These are phyloP conservation scores for Aspergillus ochraceoroseus DNA, from an alignment of 2,329 filamentous ascomycete species.

Conservation along the genomic window DNA sequence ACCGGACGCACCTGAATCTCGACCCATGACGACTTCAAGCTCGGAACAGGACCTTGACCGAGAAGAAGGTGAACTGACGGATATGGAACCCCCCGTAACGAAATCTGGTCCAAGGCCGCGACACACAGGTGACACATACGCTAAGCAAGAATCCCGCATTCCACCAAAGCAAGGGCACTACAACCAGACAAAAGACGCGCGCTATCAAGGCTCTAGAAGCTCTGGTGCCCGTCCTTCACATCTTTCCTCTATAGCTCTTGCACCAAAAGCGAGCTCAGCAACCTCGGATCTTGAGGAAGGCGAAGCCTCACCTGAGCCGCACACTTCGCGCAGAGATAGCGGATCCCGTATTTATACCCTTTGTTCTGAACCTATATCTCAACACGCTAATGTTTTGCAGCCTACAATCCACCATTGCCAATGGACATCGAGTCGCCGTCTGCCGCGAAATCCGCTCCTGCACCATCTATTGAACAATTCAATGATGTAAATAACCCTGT, in stretches of 20 bases:
- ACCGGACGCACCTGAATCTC: slow-evolving; percentile 12
- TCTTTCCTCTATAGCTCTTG: neutral
- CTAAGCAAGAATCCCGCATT: neutral
- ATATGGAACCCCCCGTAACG: slow-evolving; percentile 50
- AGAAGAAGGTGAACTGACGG: slow-evolving; percentile 75
- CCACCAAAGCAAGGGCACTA: neutral
- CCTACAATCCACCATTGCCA: slow-evolving; percentile 34
- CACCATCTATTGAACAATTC: neutral
- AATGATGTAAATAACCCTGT: slow-evolving; percentile 12
- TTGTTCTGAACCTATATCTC: neutral
- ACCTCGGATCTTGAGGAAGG: slow-evolving; percentile 26
- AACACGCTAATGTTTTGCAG: slow-evolving; percentile 26
- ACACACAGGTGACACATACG: neutral
- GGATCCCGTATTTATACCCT: slow-evolving; percentile 29
- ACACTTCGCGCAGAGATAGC: slow-evolving; percentile 27
- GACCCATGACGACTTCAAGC: slow-evolving; percentile 20
- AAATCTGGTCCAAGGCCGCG: neutral
- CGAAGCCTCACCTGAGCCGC: slow-evolving; percentile 24
- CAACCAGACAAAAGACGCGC: neutral
- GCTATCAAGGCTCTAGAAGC: neutral
- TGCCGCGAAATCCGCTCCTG: slow-evolving; percentile 9
- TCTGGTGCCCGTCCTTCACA: neutral
- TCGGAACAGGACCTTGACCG: slow-evolving; percentile 42
- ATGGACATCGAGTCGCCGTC: slow-evolving; percentile 22
- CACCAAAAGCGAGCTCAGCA: slow-evolving; percentile 1